Conservation (phyloP, 2,329 filamentous ascomycete genomes). For the Pyricularia grisea region DNA sequence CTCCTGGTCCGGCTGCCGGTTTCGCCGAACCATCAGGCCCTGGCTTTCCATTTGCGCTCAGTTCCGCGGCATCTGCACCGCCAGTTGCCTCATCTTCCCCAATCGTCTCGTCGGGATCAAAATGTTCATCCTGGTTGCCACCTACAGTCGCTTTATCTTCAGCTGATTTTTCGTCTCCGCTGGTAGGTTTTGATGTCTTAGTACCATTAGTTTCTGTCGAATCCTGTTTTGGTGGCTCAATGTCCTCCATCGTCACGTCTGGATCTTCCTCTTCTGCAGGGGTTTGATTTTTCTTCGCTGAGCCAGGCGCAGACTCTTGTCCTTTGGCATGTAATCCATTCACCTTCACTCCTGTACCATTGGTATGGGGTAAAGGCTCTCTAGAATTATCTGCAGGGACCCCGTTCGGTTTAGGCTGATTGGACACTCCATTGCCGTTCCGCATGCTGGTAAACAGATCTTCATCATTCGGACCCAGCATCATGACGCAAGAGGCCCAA, state of each 20-base stretch:
- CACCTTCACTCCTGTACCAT: not conserved
- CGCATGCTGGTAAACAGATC: conserved; percentile 34
- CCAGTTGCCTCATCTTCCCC: not conserved
- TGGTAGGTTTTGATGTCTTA: not conserved
- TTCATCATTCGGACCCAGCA: conserved; percentile 46
- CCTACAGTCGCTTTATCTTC: not conserved
- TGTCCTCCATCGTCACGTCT: conserved; percentile 5
- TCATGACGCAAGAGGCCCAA: conserved; percentile 52
- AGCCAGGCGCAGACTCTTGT: not conserved
- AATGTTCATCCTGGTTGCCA: not conserved
- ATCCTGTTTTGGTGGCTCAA: not conserved
- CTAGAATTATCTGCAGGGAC: not conserved
- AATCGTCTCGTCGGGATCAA: not conserved
- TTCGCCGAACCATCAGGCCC: not conserved
- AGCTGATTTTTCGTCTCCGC: not conserved
- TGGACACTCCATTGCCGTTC: not conserved
- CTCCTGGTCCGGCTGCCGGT: not conserved
- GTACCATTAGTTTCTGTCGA: not conserved
- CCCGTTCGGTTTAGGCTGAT: not conserved
- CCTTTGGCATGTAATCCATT: not conserved
- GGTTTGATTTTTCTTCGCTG: not conserved
- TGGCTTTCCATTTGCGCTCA: not conserved
- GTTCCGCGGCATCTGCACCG: not conserved
- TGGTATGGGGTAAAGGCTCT: not conserved
- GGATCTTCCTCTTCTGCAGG: not conserved